These are phyloP conservation scores for Thinopyrum elongatum DNA, from an alignment of 176 grass and related monocot species.

Conservation along the genomic window DNA sequence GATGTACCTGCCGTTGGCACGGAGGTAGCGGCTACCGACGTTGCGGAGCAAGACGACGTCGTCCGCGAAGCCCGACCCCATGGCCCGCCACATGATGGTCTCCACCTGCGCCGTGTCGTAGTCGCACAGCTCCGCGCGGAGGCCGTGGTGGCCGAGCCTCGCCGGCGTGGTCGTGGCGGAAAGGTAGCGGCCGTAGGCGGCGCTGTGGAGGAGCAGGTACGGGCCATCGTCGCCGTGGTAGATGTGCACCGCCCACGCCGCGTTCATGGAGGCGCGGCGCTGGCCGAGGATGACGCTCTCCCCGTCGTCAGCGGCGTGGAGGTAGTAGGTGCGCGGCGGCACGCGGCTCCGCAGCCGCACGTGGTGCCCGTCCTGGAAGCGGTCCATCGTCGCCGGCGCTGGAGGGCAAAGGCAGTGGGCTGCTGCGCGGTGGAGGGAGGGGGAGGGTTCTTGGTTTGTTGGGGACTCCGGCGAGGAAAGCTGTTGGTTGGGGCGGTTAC, in stretches of 20 bases:
- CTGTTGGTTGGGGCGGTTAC: neutral
- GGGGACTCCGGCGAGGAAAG: neutral
- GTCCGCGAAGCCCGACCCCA: neutral
- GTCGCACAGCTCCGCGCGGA: neutral
- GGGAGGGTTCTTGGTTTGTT: neutral
- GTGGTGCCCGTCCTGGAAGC: neutral
- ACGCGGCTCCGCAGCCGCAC: constrained; percentile 19
- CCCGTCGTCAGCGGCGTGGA: constrained; percentile 17
- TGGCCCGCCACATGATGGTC: neutral
- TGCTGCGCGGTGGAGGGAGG: neutral
- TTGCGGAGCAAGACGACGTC: neutral
- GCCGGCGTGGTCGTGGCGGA: neutral
- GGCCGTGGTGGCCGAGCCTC: neutral
- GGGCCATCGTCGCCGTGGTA: neutral
- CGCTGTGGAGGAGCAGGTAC: neutral
- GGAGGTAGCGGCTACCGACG: neutral
- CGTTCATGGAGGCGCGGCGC: neutral
- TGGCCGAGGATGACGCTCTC: neutral
- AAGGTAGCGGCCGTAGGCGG: constrained; percentile 28
- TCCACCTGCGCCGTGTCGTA: neutral
- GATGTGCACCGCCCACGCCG: constrained; percentile 13
- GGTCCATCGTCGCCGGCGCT: neutral
- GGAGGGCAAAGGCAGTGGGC: neutral
- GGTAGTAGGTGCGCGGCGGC: neutral
- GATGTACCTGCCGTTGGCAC: neutral